phyloP scores from a whole-genome alignment of 2,329 filamentous ascomycete species.

The Chaetomium olivaceum region DNA sequence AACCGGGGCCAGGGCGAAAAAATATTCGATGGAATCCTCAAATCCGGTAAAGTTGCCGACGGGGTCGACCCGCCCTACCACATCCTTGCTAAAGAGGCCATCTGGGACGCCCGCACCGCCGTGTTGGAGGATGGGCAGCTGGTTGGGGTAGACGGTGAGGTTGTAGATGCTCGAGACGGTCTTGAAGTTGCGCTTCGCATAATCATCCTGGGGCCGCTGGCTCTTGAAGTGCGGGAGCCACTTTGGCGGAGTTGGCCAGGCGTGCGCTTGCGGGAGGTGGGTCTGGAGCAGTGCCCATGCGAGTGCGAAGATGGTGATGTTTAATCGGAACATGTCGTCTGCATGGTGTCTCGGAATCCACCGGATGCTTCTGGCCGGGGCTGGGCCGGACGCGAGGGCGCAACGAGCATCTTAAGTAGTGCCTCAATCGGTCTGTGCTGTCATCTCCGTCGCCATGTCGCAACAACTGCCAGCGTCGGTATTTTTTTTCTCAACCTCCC shows the following conservation, averaged over 20 bases:
- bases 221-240: conserved; percentile 19
- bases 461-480: conserved; percentile 1
- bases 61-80: conserved; percentile 44
- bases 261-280: conserved; percentile 14
- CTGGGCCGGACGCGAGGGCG: neutral
- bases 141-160: conserved; percentile 44
- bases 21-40: conserved; percentile 47
- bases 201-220: conserved; percentile 10
- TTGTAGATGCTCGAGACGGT: conserved; percentile 44
- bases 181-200: conserved; percentile 38
- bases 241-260: conserved; percentile 11
- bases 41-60: conserved; percentile 46
- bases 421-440: conserved; percentile 3
- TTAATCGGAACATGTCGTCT: conserved; percentile 13
- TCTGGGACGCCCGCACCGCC: conserved; percentile 41
- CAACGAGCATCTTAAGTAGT: conserved; percentile 4
- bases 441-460: neutral
- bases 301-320: conserved; percentile 2
- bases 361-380: neutral
- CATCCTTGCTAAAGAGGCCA: conserved; percentile 42
- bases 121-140: conserved; percentile 39
- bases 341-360: conserved; percentile 2
- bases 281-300: conserved; percentile 15
- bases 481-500: conserved; percentile 9
- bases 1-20: conserved; percentile 45